Base-by-base conservation (phyloP, 2,329 filamentous ascomycete genomes). In the Exserohilum rostratum region DNA sequence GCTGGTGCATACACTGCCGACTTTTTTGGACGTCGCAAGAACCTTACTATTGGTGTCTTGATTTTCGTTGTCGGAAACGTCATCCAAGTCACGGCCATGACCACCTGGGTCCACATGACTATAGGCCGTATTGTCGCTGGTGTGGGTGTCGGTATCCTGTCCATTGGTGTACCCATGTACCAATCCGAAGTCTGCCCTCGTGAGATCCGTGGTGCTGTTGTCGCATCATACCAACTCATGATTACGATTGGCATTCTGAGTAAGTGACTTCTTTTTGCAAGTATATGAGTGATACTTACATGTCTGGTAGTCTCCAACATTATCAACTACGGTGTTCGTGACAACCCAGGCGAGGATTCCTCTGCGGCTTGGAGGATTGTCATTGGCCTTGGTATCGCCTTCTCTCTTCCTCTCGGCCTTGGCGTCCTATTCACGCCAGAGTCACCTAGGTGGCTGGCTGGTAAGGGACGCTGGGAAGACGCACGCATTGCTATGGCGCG, bases 151-250 rank as follows among this genome's bases (percentile, higher is more conserved):
- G 77, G 77, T 30, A 70, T 72, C n/a, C 67, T 79, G 15, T 77
- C 75, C 7, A 83, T 88, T 30, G 80, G 85, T 31, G 85, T 88
- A 2, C 86, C 87, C 53, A 85, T 89, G 80, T 88, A 86, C 72
- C 86, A 89, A 72, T 83, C 83, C 35, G 87, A 89, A 68, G 85
- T 80, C 47, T 80, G 84, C 1, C 87, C 87, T 3, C 79, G 81
- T 15, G 80, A 85, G 64, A 86, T 88, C 57, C 84, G 86, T 61
- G 86, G 86, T 62, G 82, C 84, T 30, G 82, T 89, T 38, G 83
- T 88, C n/a, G 72, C 76, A 12, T 76, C 72, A 4, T 79, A 78
- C 62, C 77, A 79, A 61, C 73, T 79, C n/a, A 77, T 78, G 71
- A 76, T 79, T 50, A 79, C 76, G 9, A 70, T 79, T 34, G 77